Evolutionary conservation across 1,284 basidiomycete genomes (phyloP), one percentile per base, ranked within the genome.

Genomic region (Apiotrichum sp.): DNA sequence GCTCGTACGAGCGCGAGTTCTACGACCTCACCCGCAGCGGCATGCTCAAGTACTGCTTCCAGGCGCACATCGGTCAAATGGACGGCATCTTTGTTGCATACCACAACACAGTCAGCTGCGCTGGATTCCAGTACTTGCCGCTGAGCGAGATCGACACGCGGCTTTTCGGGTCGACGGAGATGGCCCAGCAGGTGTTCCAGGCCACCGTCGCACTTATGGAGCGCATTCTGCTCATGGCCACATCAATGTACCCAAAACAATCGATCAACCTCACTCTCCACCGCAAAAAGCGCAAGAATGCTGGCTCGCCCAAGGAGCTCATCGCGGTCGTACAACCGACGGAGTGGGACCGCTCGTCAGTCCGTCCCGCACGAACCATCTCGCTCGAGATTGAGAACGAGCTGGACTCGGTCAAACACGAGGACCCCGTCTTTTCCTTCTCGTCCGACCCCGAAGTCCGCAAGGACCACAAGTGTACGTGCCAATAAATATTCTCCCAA

Each of bases 1-100:
- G 87, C 65, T 90, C 88, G 63, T 93, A 91, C 62, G 92, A 96
- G 73, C 81, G 83, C 63, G 92, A 95, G 72, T 89, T 90, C 68
- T 93, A 89, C 69, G 95, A 98, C 67, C 83, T 98, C 57, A 86
- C 93, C 57, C 84, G 95, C 4, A 87, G 90, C 3, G 93, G 92
- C 0, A 95, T 98, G 78, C 80, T 98, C 56, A 98, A 98, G 78
- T 98, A 95, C 76, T 88, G 84, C 65, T 89, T 98, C 79, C 95
- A 98, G 80, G 93, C 84, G 0, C 85, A 95, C 5, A 98, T 98
- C 61, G 95, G 95, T 2, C 85, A 88, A 68, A 98, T 98, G 95
- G 93, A 98, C 68, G 95, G 95, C 13, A 87, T 96, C 32, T 85
- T 98, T 65, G 84, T 97, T 34, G 89, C 93, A 8, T 97, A 96